Evolutionary conservation across 2,329 filamentous ascomycete species (phyloP).

Genomic region (Colletotrichum nymphaeae): DNA sequence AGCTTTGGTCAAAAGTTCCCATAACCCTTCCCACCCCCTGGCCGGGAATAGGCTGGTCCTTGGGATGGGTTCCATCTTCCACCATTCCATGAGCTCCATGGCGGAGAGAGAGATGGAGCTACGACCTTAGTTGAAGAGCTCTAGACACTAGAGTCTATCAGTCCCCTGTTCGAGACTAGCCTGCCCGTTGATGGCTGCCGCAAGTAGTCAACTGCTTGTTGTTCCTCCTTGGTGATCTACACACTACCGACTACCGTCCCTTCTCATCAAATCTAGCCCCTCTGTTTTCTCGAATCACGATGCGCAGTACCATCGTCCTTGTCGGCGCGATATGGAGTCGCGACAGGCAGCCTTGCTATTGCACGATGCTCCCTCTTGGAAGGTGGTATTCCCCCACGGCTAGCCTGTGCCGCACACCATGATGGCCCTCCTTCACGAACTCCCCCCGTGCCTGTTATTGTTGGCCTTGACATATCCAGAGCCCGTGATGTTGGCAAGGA

Average conservation of each 20-base stretch:
- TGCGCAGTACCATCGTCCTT: not conserved
- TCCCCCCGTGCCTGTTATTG: not conserved
- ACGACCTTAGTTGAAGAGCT: not conserved
- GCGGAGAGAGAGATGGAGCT: not conserved
- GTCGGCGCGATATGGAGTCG: conserved; percentile 1
- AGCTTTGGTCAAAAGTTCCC: conserved; percentile 22
- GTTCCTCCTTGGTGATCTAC: not conserved
- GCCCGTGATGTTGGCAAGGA: conserved; percentile 7
- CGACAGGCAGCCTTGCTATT: conserved; percentile 21
- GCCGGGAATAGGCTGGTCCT: conserved; percentile 1
- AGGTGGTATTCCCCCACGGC: conserved; percentile 31
- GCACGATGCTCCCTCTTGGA: conserved; percentile 32
- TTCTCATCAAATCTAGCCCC: conserved; percentile 7
- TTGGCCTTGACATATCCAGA: not conserved
- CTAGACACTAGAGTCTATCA: not conserved
- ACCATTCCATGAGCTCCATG: not conserved
- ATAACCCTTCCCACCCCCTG: not conserved
- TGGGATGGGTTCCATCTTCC: not conserved
- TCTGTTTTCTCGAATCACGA: conserved; percentile 15
- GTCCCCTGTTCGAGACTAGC: not conserved
- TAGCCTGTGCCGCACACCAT: conserved; percentile 25
- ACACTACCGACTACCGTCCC: not conserved
- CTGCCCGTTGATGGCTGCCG: not conserved
- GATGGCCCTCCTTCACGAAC: not conserved
- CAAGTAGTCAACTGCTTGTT: not conserved